phyloP scores from a whole-genome alignment of 306 rosid species.

The Cucurbita moschata region DNA sequence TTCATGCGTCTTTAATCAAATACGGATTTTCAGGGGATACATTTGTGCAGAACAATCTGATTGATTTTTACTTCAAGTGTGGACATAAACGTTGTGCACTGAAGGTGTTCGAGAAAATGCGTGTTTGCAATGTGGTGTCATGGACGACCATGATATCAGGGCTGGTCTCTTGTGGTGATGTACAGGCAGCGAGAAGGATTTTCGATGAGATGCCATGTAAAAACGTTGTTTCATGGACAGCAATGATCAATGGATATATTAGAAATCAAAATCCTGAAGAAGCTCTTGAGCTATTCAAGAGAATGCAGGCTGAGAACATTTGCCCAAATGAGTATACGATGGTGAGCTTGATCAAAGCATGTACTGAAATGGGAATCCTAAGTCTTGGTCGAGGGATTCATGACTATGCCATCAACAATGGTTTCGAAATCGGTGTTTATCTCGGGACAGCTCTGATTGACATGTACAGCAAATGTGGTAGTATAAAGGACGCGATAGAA shows the following conservation, averaged over 20 bases:
- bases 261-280: constrained; percentile 24
- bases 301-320: constrained; percentile 41
- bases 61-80: constrained; percentile 43
- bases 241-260: constrained; percentile 50
- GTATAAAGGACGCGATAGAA: constrained; percentile 31
- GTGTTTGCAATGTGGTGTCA: constrained; percentile 34
- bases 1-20: constrained; percentile 35
- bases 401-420: constrained; percentile 30
- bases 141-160: constrained; percentile 53
- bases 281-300: constrained; percentile 39
- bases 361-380: constrained; percentile 43
- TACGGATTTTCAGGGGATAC: constrained; percentile 29
- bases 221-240: constrained; percentile 64
- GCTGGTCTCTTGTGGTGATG: constrained; percentile 24
- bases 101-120: constrained; percentile 56
- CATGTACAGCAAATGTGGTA: constrained; percentile 65
- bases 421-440: constrained; percentile 30
- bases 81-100: constrained; percentile 20
- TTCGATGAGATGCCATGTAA: constrained; percentile 44
- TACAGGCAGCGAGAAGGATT: constrained; percentile 23
- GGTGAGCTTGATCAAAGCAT: constrained; percentile 49
- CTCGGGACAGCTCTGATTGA: constrained; percentile 59
- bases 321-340: constrained; percentile 46
- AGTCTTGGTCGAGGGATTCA: constrained; percentile 45
- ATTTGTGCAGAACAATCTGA: constrained; percentile 46